Percentiles rank a stretch among this genome's conserved stretches.
Conservation (phyloP, 306 rosid species). For the Lathyrus tuberosus region DNA sequence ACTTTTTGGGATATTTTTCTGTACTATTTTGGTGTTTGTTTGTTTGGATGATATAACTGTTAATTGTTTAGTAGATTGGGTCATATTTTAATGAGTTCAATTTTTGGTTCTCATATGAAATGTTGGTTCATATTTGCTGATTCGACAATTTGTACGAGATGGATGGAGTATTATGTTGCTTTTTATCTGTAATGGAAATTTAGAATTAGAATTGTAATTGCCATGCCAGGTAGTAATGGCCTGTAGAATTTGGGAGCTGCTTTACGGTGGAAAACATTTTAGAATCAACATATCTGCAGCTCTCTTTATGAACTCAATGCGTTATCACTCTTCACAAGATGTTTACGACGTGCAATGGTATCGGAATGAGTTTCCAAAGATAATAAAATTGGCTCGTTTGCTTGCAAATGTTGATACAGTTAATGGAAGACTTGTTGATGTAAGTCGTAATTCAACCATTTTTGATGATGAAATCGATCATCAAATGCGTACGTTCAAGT, state of each 20-base stretch:
- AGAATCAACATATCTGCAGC: slow-evolving; percentile 41
- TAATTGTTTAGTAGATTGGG: not conserved
- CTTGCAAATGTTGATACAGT: slow-evolving; percentile 61
- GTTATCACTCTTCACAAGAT: slow-evolving; percentile 58
- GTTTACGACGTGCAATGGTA: slow-evolving; percentile 54
- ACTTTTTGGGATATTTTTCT: not conserved
- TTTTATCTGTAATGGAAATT: not conserved
- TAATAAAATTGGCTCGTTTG: slow-evolving; percentile 45
- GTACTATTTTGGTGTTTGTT: not conserved
- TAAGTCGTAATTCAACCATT: slow-evolving; percentile 53
- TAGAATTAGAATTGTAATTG: not conserved
- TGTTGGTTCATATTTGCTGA: not conserved
- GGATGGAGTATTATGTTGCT: not conserved
- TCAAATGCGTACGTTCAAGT: slow-evolving; percentile 61
- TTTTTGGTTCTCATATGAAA: not conserved
- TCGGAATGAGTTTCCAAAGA: slow-evolving; percentile 50
- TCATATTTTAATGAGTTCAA: not conserved
- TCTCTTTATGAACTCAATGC: slow-evolving; percentile 45
- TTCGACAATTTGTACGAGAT: not conserved
- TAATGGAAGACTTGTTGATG: slow-evolving; percentile 70
- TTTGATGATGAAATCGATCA: slow-evolving; percentile 50
- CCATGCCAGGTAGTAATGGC: slow-evolving; percentile 44
- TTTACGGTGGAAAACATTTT: slow-evolving; percentile 32
- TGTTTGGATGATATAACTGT: not conserved
- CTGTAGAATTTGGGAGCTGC: slow-evolving; percentile 31